A percentile compares a stretch with the other conserved stretches of the same genome.
Conservation (phyloP, 2,329 filamentous ascomycete genomes). For the Exophiala sideris region DNA sequence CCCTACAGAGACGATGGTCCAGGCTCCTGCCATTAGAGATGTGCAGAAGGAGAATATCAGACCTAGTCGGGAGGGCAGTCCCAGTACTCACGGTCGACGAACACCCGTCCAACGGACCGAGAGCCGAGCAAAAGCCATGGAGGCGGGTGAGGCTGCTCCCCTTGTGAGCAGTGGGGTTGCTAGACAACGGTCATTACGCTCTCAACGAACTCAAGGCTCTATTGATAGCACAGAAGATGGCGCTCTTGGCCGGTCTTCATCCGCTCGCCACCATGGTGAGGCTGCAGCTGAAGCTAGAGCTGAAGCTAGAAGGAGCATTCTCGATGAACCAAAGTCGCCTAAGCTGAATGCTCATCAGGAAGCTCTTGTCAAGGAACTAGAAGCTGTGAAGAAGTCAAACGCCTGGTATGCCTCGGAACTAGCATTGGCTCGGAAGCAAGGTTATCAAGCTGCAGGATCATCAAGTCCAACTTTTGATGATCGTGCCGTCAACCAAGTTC, state of each 20-base stretch:
- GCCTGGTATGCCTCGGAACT: conserved; percentile 97
- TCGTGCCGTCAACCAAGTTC: conserved; percentile 72
- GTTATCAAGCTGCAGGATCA: conserved; percentile 71
- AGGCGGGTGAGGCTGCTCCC: conserved; percentile 45
- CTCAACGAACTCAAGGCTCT: conserved; percentile 60
- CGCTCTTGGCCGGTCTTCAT: conserved; percentile 39
- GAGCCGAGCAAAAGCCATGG: conserved; percentile 44
- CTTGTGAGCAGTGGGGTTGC: conserved; percentile 40
- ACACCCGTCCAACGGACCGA: conserved; percentile 57
- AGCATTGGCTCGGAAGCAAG: conserved; percentile 83
- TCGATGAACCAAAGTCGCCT: conserved; percentile 45
- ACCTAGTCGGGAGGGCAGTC: conserved; percentile 45
- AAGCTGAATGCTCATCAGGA: conserved; percentile 49
- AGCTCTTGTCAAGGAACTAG: conserved; percentile 79
- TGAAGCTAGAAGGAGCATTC: conserved; percentile 40
- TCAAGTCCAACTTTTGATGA: conserved; percentile 73
- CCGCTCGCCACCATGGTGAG: conserved; percentile 29
- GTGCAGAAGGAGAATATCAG: conserved; percentile 24
- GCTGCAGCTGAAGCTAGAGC: conserved; percentile 40
- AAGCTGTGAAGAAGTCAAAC: conserved; percentile 78
- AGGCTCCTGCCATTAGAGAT: conserved; percentile 22
- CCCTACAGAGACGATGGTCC: conserved; percentile 16
- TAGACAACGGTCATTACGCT: conserved; percentile 53
- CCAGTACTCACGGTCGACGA: conserved; percentile 58
- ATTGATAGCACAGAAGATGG: conserved; percentile 66